Conservation (phyloP, 2,329 filamentous ascomycete species). For the Trichoderma sp. region DNA sequence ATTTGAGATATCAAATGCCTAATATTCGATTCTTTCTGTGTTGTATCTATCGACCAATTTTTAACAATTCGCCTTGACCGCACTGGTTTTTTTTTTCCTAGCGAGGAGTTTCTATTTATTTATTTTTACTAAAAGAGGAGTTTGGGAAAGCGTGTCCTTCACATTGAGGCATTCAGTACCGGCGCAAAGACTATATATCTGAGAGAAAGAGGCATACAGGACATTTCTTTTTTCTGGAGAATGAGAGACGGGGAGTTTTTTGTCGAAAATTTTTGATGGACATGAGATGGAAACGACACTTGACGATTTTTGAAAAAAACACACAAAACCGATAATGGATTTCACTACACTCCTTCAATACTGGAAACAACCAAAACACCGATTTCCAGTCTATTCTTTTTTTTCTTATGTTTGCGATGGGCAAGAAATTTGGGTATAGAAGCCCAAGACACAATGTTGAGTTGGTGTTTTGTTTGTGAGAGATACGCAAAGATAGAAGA, state of each 20-base stretch:
- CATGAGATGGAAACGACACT: slow-evolving; percentile 29
- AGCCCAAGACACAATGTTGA: background rate
- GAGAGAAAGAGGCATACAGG: slow-evolving; percentile 16
- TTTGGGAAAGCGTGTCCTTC: slow-evolving; percentile 27
- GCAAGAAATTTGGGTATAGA: background rate
- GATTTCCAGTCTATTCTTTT: background rate
- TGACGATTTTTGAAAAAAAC: slow-evolving; percentile 26
- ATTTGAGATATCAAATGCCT: slow-evolving; percentile 6
- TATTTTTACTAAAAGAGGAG: slow-evolving; percentile 19
- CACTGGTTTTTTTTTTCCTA: slow-evolving; percentile 22
- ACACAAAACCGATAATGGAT: slow-evolving; percentile 22
- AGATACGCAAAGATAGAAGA: slow-evolving; percentile 27
- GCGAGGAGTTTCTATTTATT: slow-evolving; percentile 29
- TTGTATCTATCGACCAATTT: slow-evolving; percentile 24
- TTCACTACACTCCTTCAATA: slow-evolving; percentile 17
- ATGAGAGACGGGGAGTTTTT: slow-evolving; percentile 28
- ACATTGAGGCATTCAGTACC: slow-evolving; percentile 24
- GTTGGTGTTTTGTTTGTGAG: slow-evolving; percentile 21
- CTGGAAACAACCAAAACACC: background rate
- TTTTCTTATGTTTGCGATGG: slow-evolving; percentile 17
- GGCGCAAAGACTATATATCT: slow-evolving; percentile 24
- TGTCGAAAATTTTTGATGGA: slow-evolving; percentile 12
- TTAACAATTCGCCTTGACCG: slow-evolving; percentile 14
- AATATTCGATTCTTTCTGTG: slow-evolving; percentile 28
- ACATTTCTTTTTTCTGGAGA: slow-evolving; percentile 3